Conservation (phyloP, 768 basidiomycete species). For the Pluteus cervinus region DNA sequence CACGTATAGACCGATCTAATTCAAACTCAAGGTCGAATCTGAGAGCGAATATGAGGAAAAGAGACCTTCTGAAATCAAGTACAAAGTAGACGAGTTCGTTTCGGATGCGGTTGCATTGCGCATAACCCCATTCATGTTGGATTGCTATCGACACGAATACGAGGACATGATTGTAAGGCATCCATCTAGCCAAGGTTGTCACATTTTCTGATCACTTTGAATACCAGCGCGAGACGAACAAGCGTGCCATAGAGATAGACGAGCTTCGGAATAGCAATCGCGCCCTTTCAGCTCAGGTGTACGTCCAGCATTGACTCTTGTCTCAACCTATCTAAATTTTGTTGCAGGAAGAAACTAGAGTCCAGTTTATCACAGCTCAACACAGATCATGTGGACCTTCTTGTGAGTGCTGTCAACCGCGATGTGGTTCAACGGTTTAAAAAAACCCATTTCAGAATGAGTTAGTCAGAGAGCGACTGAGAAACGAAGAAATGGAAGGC, state of each 20-base stretch:
- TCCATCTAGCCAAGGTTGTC: not conserved
- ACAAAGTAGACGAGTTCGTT: conserved; percentile 79
- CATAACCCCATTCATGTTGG: conserved; percentile 96
- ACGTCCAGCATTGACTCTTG: conserved; percentile 20
- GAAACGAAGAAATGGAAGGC: conserved; percentile 89
- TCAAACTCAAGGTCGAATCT: conserved; percentile 4
- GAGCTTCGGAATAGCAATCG: conserved; percentile 77
- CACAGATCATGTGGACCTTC: conserved; percentile 71
- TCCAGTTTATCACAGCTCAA: conserved; percentile 72
- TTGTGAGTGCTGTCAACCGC: conserved; percentile 36
- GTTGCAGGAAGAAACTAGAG: conserved; percentile 73
- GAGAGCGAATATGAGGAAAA: conserved; percentile 23
- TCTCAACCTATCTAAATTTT: not conserved
- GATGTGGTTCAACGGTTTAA: not conserved
- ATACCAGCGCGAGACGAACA: conserved; percentile 59
- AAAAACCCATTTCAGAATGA: conserved; percentile 53
- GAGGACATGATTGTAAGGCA: conserved; percentile 59
- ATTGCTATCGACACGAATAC: conserved; percentile 84
- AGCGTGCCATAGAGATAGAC: conserved; percentile 82
- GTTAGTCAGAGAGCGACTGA: conserved; percentile 81
- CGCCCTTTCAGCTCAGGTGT: conserved; percentile 73
- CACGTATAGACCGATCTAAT: not conserved
- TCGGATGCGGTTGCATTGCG: conserved; percentile 78
- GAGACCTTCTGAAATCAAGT: conserved; percentile 29
- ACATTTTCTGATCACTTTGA: not conserved